These are phyloP conservation scores for Solanum pimpinellifolium DNA, from an alignment of 257 asterid species.

Conservation along the genomic window DNA sequence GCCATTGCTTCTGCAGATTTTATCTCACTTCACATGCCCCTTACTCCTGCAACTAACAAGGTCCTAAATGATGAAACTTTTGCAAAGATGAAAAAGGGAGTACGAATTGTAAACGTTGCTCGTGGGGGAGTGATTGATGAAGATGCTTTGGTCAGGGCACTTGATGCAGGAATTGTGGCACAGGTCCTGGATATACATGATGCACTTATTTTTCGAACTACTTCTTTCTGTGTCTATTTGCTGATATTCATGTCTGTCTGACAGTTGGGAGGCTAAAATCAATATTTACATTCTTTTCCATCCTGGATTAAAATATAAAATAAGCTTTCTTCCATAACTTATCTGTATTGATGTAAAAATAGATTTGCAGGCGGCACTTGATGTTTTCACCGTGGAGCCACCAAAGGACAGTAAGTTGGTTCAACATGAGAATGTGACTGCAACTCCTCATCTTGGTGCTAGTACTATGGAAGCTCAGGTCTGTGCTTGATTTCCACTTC, in stretches of 20 bases:
- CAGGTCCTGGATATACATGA: slow-evolving; percentile 39
- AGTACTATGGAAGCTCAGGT: slow-evolving; percentile 99
- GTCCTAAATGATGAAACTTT: slow-evolving; percentile 69
- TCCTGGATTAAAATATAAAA: background rate
- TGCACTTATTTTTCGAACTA: background rate
- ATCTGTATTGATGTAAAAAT: background rate
- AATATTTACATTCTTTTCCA: background rate
- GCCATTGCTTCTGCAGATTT: slow-evolving; percentile 71
- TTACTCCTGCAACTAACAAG: slow-evolving; percentile 65
- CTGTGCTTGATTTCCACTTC: background rate
- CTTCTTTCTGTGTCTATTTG: background rate
- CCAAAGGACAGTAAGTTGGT: slow-evolving; percentile 83
- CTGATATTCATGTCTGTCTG: background rate
- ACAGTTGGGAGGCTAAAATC: background rate
- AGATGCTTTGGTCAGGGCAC: slow-evolving; percentile 78
- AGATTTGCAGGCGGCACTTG: slow-evolving; percentile 84
- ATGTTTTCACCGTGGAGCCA: slow-evolving; percentile 90
- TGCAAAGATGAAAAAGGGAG: slow-evolving; percentile 93
- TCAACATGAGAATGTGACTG: slow-evolving; percentile 60
- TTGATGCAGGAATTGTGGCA: slow-evolving; percentile 84
- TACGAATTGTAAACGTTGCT: slow-evolving; percentile 76
- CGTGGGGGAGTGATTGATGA: slow-evolving; percentile 99
- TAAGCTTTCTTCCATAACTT: background rate
- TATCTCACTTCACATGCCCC: slow-evolving; percentile 93
- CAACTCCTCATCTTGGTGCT: slow-evolving; percentile 97